These are phyloP conservation scores for Kazachstania martiniae DNA, from an alignment of 805 yeast genomes.

Conservation along the genomic window DNA sequence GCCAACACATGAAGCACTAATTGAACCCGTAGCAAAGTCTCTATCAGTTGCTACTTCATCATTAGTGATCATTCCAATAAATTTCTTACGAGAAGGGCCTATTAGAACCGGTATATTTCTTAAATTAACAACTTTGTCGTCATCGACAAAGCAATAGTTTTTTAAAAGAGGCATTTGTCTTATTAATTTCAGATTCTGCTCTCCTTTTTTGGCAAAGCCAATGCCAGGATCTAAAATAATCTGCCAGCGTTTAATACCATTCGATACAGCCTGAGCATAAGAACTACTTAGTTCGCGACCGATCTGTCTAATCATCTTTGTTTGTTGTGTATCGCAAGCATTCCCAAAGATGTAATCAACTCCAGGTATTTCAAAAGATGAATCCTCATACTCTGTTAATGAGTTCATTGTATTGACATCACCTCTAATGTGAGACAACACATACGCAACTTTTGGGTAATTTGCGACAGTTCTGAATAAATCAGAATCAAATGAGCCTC, in stretches of 20 bases:
- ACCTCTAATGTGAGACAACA: conserved; percentile 81
- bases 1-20: conserved; percentile 62
- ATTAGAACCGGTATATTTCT: conserved; percentile 51
- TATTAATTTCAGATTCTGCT: conserved; percentile 60
- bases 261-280: conserved; percentile 42
- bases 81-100: conserved; percentile 85
- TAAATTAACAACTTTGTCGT: conserved; percentile 19
- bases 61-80: conserved; percentile 65
- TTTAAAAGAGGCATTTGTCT: conserved; percentile 39
- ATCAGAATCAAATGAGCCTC: conserved; percentile 57
- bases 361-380: conserved; percentile 1
- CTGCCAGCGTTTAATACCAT: conserved; percentile 83
- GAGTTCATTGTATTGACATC: conserved; percentile 60
- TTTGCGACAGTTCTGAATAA: conserved; percentile 65
- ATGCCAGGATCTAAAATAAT: conserved; percentile 87
- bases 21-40: conserved; percentile 64
- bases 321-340: conserved; percentile 1
- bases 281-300: conserved; percentile 53
- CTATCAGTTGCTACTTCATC: conserved; percentile 50
- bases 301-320: conserved; percentile 40
- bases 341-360: conserved; percentile 12
- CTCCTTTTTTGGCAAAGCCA: conserved; percentile 83
- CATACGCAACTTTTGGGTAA: conserved; percentile 56
- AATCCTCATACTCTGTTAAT: conserved; percentile 41
- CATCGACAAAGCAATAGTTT: conserved; percentile 30